Evolutionary conservation across 1,284 basidiomycete genomes (phyloP), one percentile per base, ranked within the genome.

Genomic region (Cerrena zonata): DNA sequence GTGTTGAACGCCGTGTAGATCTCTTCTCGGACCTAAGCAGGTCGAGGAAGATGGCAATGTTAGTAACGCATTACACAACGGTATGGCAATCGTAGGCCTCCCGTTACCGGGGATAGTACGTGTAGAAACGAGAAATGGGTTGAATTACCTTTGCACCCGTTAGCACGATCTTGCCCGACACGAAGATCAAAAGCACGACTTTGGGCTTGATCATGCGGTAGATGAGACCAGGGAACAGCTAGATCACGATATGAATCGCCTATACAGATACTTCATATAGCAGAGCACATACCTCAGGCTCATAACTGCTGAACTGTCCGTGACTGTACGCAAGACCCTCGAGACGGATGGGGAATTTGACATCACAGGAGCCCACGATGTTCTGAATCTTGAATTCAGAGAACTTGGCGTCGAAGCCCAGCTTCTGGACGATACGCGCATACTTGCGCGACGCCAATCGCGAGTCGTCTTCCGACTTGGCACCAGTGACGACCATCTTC

Each of bases 141-240:
- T 58, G 60, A 49, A 68, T 75, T 71, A 93, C 94, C 86, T 99
- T 99, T 42, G 95, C 96, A 69, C 96, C 95, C 15, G 96, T 99
- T 64, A 99, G 76, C 54, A 99, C 95, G 61, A 99, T 98, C 78
- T 99, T 99, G 53, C 96, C 96, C 18, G 94, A 98, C 11, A 99
- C 96, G 71, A 99, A 99, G 66, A 99, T 99, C 52, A 99, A 79
- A 30, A 99, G 75, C 48, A 99, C 96, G 57, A 99, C 96, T 74
- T 99, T 99, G 12, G 96, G 96, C 72, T 99, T 98, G 73, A 98
- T 91, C 96, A 99, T 99, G 62, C 96, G 91, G 68, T 99, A 99
- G 68, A 99, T 99, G 43, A 99, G 80, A 63, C 96, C 95, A 52
- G 96, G 96, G 84, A 99, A 99, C 50, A 99, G 76, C 92, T 97